phyloP scores from a whole-genome alignment of 2,329 filamentous ascomycete species.

The Nectriaceae sp. region DNA sequence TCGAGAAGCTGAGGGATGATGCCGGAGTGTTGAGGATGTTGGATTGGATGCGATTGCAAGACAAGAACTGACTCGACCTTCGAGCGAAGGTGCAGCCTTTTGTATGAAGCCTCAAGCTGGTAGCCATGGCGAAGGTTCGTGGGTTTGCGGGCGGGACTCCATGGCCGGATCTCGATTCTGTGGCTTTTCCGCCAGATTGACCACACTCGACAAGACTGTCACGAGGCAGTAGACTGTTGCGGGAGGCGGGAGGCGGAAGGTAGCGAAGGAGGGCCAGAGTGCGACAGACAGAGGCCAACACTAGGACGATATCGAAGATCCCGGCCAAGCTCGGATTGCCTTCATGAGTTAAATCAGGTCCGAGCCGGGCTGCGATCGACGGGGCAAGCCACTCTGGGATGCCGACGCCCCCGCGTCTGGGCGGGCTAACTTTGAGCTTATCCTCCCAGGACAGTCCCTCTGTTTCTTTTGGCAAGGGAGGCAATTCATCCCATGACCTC shows the following conservation, averaged over 20 bases:
- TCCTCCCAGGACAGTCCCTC: too few relatives aligned
- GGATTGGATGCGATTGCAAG: neutral
- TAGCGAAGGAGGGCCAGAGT: constrained; percentile 1
- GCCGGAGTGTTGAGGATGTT: neutral
- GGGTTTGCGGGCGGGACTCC: neutral
- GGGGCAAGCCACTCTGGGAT: constrained; percentile 7
- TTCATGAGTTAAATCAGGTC: constrained; percentile 25
- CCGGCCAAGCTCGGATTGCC: constrained; percentile 24
- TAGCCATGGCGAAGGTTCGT: neutral
- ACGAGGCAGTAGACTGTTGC: constrained; percentile 7
- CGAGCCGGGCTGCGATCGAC: constrained; percentile 15
- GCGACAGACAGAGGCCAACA: constrained; percentile 2
- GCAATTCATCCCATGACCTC: too few relatives aligned
- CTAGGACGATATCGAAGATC: constrained; percentile 23
- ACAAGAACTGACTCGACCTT: neutral
- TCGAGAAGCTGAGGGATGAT: neutral
- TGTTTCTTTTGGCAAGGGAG: too few relatives aligned
- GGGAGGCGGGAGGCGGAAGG: neutral
- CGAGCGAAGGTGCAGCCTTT: neutral
- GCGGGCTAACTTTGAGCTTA: constrained; percentile 1
- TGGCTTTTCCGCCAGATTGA: constrained; percentile 10
- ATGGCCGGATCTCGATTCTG: neutral
- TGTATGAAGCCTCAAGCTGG: neutral
- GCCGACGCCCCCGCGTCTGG: constrained; percentile 4
- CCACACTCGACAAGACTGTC: constrained; percentile 3